Evolutionary conservation across 192 early-diverging fungal genomes (phyloP).

Genomic region (Coemansia sp.): DNA sequence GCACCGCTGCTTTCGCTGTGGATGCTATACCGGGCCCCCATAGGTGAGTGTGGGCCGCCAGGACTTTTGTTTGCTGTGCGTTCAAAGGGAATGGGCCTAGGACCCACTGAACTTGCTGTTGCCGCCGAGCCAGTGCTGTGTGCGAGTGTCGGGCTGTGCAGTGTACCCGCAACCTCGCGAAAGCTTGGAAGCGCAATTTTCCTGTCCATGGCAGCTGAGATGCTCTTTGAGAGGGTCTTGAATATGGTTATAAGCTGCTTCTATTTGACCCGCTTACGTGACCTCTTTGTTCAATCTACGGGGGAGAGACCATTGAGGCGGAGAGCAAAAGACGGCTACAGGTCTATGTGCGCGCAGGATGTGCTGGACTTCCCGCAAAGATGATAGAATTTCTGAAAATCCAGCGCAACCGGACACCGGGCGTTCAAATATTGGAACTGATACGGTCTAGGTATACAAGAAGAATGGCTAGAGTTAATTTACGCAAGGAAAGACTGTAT

Average conservation of each 20-base stretch:
- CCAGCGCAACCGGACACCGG: too few relatives aligned
- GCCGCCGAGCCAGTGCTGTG: background rate
- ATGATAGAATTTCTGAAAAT: too few relatives aligned
- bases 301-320: background rate
- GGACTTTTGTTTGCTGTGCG: conserved; percentile 8
- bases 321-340: background rate
- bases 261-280: background rate
- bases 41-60: conserved; percentile 11
- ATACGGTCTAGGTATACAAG: background rate
- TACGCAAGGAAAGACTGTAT: background rate
- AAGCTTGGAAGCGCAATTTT: conserved; percentile 48
- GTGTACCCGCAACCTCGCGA: conserved; percentile 39
- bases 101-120: background rate
- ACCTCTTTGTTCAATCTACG: background rate
- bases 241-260: background rate
- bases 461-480: background rate
- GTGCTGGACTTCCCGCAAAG: too few relatives aligned
- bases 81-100: conserved; percentile 38
- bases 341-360: too few relatives aligned
- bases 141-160: conserved; percentile 26
- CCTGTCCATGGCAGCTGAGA: conserved; percentile 24
- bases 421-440: background rate
- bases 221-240: background rate
- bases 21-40: conserved; percentile 10
- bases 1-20: conserved; percentile 19